These are phyloP conservation scores for Suillus decipiens DNA, from an alignment of 768 basidiomycete species.

Conservation along the genomic window DNA sequence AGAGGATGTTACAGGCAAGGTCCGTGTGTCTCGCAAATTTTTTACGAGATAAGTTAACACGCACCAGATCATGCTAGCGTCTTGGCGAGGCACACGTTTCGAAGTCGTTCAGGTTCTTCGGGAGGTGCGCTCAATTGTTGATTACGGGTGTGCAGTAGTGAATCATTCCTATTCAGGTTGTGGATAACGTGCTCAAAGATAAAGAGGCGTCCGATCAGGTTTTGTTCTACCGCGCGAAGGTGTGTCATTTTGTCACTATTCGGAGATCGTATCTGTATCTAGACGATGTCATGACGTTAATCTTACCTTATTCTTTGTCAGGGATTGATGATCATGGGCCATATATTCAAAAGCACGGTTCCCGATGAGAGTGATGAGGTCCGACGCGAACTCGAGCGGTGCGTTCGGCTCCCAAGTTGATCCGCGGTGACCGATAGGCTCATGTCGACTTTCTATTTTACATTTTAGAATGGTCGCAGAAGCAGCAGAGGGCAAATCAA, in stretches of 20 bases:
- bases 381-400: slow-evolving; percentile 92
- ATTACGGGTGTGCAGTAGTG: slow-evolving; percentile 11
- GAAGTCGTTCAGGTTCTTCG: slow-evolving; percentile 92
- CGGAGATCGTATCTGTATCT: background rate
- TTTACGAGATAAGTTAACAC: slow-evolving; percentile 1
- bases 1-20: slow-evolving; percentile 92
- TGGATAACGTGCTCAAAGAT: slow-evolving; percentile 86
- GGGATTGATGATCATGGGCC: slow-evolving; percentile 88
- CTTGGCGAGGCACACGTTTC: slow-evolving; percentile 95
- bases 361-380: slow-evolving; percentile 95
- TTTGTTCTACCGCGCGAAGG: slow-evolving; percentile 84
- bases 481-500: slow-evolving; percentile 73
- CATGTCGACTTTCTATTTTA: slow-evolving; percentile 10
- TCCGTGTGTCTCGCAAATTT: slow-evolving; percentile 27
- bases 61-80: slow-evolving; percentile 84
- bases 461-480: slow-evolving; percentile 77
- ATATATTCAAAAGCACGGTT: slow-evolving; percentile 80
- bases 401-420: slow-evolving; percentile 23
- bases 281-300: slow-evolving; percentile 8
- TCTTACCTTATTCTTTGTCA: slow-evolving; percentile 28
- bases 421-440: background rate
- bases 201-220: slow-evolving; percentile 68
- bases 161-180: slow-evolving; percentile 46
- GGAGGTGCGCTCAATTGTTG: slow-evolving; percentile 42
- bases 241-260: slow-evolving; percentile 28